phyloP scores from a whole-genome alignment of 2,329 filamentous ascomycete genomes.

The Byssoonygena ceratinophila region DNA sequence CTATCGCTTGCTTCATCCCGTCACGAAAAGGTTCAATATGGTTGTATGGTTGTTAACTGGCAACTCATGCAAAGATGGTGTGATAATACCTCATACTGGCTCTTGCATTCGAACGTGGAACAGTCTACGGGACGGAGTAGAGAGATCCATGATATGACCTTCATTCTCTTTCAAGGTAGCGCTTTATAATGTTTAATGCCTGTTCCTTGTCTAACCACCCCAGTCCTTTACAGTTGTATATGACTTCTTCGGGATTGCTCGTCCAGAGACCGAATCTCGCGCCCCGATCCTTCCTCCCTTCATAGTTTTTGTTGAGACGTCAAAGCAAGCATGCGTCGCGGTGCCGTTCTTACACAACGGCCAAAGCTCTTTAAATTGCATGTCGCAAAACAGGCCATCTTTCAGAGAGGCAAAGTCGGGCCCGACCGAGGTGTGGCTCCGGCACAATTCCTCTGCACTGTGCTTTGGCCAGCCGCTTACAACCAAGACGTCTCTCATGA shows the following conservation, averaged over 20 bases:
- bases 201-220: neutral
- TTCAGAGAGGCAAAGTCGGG: slow-evolving; percentile 26
- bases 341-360: slow-evolving; percentile 20
- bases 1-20: too few relatives aligned
- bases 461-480: slow-evolving; percentile 21
- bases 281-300: slow-evolving; percentile 4
- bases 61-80: too few relatives aligned
- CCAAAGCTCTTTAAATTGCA: slow-evolving; percentile 22
- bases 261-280: slow-evolving; percentile 4
- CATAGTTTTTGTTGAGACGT: neutral
- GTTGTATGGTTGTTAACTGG: too few relatives aligned
- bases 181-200: too few relatives aligned
- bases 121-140: too few relatives aligned
- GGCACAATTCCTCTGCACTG: slow-evolving; percentile 26
- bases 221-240: neutral
- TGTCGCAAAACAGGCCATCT: slow-evolving; percentile 28
- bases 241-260: slow-evolving; percentile 2
- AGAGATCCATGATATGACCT: too few relatives aligned
- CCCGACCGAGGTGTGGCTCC: slow-evolving; percentile 23
- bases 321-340: slow-evolving; percentile 1
- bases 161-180: too few relatives aligned
- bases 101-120: too few relatives aligned
- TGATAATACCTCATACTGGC: too few relatives aligned
- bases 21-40: too few relatives aligned
- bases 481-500: slow-evolving; percentile 17